These are phyloP conservation scores for Triangularia verruculosa DNA, from an alignment of 2,329 filamentous ascomycete genomes.

Conservation along the genomic window DNA sequence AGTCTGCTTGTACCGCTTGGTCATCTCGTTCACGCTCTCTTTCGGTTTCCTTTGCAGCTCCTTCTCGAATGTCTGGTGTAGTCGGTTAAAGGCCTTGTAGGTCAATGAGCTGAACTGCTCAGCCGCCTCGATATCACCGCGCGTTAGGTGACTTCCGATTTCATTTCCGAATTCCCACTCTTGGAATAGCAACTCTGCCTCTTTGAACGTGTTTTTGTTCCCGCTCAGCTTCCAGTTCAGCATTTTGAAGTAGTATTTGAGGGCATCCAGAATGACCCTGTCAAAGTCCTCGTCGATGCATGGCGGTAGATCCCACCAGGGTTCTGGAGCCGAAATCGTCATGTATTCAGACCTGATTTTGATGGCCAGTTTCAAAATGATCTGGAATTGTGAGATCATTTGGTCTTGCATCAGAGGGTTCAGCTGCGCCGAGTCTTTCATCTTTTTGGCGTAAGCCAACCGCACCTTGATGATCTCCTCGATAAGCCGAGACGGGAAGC, in stretches of 20 bases:
- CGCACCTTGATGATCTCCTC: slow-evolving; percentile 95
- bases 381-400: slow-evolving; percentile 96
- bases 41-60: slow-evolving; percentile 82
- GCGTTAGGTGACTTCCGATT: slow-evolving; percentile 85
- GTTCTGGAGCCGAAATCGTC: slow-evolving; percentile 77
- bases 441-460: slow-evolving; percentile 86
- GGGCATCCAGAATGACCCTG: slow-evolving; percentile 80
- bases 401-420: slow-evolving; percentile 94
- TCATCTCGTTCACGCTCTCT: slow-evolving; percentile 84
- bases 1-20: slow-evolving; percentile 93
- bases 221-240: slow-evolving; percentile 95
- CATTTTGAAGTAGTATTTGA: slow-evolving; percentile 99
- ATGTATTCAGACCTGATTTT: slow-evolving; percentile 89
- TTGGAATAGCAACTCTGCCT: slow-evolving; percentile 93
- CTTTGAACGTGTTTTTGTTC: slow-evolving; percentile 99
- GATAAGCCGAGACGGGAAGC: slow-evolving; percentile 91
- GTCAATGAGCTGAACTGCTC: slow-evolving; percentile 96
- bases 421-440: slow-evolving; percentile 91
- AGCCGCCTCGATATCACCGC: slow-evolving; percentile 92
- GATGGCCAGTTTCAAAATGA: slow-evolving; percentile 85
- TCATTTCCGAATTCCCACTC: slow-evolving; percentile 98
- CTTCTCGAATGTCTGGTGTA: slow-evolving; percentile 87
- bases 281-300: slow-evolving; percentile 98
- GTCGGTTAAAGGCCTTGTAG: slow-evolving; percentile 82
- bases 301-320: slow-evolving; percentile 91